Evolutionary conservation across 2,329 filamentous ascomycete species (phyloP), one percentile per base, ranked within the genome.

Genomic region (Xylariaceae sp.): DNA sequence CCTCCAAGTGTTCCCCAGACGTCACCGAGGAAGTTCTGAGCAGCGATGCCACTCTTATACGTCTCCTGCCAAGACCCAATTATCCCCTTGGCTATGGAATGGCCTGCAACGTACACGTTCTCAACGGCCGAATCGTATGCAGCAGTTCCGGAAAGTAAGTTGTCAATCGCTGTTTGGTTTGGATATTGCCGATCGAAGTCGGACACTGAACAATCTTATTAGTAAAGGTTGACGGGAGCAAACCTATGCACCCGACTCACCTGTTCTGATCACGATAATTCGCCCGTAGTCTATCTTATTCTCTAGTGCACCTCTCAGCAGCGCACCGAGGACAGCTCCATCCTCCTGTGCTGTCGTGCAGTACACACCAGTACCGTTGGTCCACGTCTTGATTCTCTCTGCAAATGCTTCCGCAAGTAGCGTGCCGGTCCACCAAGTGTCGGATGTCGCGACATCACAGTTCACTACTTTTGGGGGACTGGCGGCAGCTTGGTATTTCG

Each of bases 341-440:
- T 74, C 72, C 59, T 74, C 72, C 52, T 73, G 69, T 20, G 65
- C 65, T 1, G 71, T 69, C 14, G 59, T 68, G 63, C 71, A 74
- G 60, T 74, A 74, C 1, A 65, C 43, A n/a, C 66, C 73, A 0
- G 65, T 67, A 18, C 71, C 72, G 49, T 74, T 72, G 16, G 72
- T 74, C 18, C 69, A 51, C 4, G 72, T 63, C 26, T 61, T 61
- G 7, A 68, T 69, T 52, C 64, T 72, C 18, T 66, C 67, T 10
- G 46, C 54, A 46, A 73, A 68, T 7, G 68, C 62, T 21, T 70
- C 64, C 9, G 65, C 65, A 18, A 46, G 44, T 4, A 46, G 44
- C 23, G 44, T 46, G 20, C 44, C 44, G 44, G 44, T 26, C 44
- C 44, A 46, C 44, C 44, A 46, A 18, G 44, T 46, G 26, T 46